phyloP scores from a whole-genome alignment of 352 stramenopile genomes.

The Pythium aphanidermatum region DNA sequence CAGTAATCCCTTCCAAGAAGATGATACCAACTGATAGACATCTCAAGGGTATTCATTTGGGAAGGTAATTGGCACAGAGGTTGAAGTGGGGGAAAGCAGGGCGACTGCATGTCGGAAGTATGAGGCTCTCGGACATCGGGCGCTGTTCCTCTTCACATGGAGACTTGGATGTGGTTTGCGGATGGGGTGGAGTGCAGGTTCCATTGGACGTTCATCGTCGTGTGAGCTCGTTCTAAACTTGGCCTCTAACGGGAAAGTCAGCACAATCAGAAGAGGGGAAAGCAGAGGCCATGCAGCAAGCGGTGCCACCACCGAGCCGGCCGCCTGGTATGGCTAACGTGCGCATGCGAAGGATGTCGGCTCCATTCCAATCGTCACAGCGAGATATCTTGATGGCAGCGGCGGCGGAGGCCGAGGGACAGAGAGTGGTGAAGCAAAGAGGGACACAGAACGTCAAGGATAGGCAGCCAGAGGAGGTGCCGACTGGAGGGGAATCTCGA shows the following conservation, averaged over 20 bases:
- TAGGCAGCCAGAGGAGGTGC: too few relatives aligned
- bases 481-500: not conserved
- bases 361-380: constrained; percentile 12
- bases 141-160: too few relatives aligned
- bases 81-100: constrained; percentile 13
- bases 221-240: too few relatives aligned
- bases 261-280: not conserved
- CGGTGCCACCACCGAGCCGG: constrained; percentile 3
- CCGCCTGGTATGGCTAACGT: constrained; percentile 1
- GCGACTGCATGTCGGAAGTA: not conserved
- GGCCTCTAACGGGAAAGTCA: too few relatives aligned
- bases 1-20: not conserved
- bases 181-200: too few relatives aligned
- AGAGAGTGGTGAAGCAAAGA: too few relatives aligned
- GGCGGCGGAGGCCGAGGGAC: not conserved
- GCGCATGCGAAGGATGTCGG: constrained; percentile 5
- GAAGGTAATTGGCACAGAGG: not conserved
- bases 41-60: not conserved
- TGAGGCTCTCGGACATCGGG: too few relatives aligned
- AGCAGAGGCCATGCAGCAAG: constrained; percentile 2
- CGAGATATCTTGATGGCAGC: constrained; percentile 6
- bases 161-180: too few relatives aligned
- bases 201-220: too few relatives aligned
- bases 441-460: too few relatives aligned
- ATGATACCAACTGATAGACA: not conserved